A percentile compares a stretch with the other conserved stretches of the same genome.
Conservation (phyloP, 768 basidiomycete genomes). For the Leccinum truebloodii region DNA sequence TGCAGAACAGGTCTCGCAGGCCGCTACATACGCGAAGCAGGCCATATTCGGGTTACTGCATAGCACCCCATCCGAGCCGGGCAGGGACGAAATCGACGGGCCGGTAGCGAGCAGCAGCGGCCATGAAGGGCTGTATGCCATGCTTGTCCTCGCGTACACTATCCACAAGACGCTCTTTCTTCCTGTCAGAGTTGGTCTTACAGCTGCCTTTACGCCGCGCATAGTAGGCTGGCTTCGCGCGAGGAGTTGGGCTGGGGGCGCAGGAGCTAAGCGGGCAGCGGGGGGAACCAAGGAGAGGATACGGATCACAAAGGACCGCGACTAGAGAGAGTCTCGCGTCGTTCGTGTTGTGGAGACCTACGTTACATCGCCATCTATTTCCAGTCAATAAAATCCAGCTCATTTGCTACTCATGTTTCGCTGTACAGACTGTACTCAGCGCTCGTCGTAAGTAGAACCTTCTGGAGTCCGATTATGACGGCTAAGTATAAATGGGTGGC, state of each 20-base stretch:
- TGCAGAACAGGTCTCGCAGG: slow-evolving; percentile 81
- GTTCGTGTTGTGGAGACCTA: slow-evolving; percentile 5
- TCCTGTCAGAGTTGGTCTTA: slow-evolving; percentile 86
- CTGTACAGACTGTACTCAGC: neutral
- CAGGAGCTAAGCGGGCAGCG: slow-evolving; percentile 68
- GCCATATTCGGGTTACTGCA: slow-evolving; percentile 45
- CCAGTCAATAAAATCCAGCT: slow-evolving; percentile 2
- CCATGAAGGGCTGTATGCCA: slow-evolving; percentile 84
- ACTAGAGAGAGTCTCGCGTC: slow-evolving; percentile 7
- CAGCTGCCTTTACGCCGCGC: slow-evolving; percentile 80
- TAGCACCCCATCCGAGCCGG: slow-evolving; percentile 63
- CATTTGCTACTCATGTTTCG: neutral
- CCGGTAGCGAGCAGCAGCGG: slow-evolving; percentile 39
- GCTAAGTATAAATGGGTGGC: neutral
- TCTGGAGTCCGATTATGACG: slow-evolving; percentile 3
- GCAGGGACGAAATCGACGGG: slow-evolving; percentile 60
- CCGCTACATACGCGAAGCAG: slow-evolving; percentile 60
- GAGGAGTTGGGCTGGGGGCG: slow-evolving; percentile 79
- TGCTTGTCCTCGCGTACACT: slow-evolving; percentile 90
- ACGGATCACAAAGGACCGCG: slow-evolving; percentile 24
- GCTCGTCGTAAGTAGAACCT: slow-evolving; percentile 8
- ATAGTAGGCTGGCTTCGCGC: slow-evolving; percentile 83
- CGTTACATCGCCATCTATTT: slow-evolving; percentile 14
- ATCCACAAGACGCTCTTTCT: slow-evolving; percentile 95
- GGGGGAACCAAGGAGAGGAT: slow-evolving; percentile 40